A percentile compares a stretch with the other conserved stretches of the same genome.
phyloP scores from a whole-genome alignment of 2,329 filamentous ascomycete species.

The Pseudonectria foliicola region DNA sequence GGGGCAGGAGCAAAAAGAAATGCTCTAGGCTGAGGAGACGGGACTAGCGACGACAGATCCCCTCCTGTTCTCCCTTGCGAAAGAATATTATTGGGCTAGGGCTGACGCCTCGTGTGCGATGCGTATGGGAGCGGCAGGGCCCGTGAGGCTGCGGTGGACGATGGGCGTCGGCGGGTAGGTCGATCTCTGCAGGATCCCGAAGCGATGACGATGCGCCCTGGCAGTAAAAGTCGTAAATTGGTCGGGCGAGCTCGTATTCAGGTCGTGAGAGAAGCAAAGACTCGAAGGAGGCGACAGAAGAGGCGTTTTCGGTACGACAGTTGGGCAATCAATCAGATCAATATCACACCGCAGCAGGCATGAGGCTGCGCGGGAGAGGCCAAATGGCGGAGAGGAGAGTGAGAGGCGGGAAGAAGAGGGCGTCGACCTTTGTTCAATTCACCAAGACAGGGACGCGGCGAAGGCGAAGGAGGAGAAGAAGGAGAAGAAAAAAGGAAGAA shows the following conservation, averaged over 20 bases:
- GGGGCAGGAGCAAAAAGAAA: too few species aligned
- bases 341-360: constrained; percentile 10
- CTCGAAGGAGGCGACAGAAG: constrained; percentile 21
- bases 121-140: constrained; percentile 4
- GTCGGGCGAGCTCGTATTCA: constrained; percentile 28
- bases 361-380: constrained; percentile 11
- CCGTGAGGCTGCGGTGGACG: constrained; percentile 14
- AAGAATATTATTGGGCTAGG: background rate
- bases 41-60: too few species aligned
- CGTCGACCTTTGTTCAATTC: constrained; percentile 11
- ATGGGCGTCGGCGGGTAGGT: constrained; percentile 17
- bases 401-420: constrained; percentile 6
- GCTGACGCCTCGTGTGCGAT: constrained; percentile 6
- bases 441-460: constrained; percentile 5
- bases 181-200: constrained; percentile 16
- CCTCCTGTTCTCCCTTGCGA: background rate
- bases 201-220: constrained; percentile 17
- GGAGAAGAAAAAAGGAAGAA: background rate
- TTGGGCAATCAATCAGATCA: constrained; percentile 10
- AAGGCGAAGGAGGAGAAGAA: constrained; percentile 1
- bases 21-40: too few species aligned
- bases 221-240: constrained; percentile 17
- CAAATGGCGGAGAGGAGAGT: constrained; percentile 10
- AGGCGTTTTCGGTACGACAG: constrained; percentile 18
- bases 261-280: constrained; percentile 11